phyloP scores from a whole-genome alignment of 495 filamentous ascomycete genomes.

The Aspergillus avenaceus region DNA sequence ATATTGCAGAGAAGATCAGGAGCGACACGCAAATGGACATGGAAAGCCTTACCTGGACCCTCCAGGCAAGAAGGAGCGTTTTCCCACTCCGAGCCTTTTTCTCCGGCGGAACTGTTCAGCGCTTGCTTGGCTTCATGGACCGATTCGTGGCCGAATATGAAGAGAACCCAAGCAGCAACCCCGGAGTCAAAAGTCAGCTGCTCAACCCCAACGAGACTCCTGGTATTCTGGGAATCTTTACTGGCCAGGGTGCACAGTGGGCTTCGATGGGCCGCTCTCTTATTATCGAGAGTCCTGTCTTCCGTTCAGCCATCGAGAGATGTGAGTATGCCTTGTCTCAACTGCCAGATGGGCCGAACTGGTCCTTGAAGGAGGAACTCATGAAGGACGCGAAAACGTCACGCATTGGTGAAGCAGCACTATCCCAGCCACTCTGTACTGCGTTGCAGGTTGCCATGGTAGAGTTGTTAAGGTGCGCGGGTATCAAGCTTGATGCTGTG shows the following conservation, averaged over 20 bases:
- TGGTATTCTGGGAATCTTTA: conserved; percentile 20
- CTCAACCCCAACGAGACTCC: neutral
- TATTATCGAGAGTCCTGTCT: conserved; percentile 17
- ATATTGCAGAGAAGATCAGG: neutral
- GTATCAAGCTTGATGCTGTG: conserved; percentile 21
- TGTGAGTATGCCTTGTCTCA: neutral
- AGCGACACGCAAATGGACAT: neutral
- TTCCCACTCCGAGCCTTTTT: neutral
- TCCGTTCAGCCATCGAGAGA: conserved; percentile 13
- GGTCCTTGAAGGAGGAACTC: conserved; percentile 9
- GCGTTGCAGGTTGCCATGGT: conserved; percentile 22
- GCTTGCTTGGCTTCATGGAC: too few relatives aligned
- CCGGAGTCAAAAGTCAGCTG: too few relatives aligned
- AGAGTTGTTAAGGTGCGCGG: neutral
- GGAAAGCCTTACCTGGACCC: conserved; percentile 10
- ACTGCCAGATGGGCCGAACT: conserved; percentile 2
- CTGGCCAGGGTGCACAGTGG: conserved; percentile 39
- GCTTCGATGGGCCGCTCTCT: conserved; percentile 28
- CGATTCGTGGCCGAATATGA: too few relatives aligned
- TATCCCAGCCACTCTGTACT: conserved; percentile 39
- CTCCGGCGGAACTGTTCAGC: too few relatives aligned
- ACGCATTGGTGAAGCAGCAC: neutral
- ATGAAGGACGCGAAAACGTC: neutral
- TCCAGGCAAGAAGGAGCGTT: conserved; percentile 2
- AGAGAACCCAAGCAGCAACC: too few relatives aligned